Percentiles rank a stretch among this genome's conserved stretches.
Conservation (phyloP, 108 stramenopile genomes). For the Conticribra guillardii region DNA sequence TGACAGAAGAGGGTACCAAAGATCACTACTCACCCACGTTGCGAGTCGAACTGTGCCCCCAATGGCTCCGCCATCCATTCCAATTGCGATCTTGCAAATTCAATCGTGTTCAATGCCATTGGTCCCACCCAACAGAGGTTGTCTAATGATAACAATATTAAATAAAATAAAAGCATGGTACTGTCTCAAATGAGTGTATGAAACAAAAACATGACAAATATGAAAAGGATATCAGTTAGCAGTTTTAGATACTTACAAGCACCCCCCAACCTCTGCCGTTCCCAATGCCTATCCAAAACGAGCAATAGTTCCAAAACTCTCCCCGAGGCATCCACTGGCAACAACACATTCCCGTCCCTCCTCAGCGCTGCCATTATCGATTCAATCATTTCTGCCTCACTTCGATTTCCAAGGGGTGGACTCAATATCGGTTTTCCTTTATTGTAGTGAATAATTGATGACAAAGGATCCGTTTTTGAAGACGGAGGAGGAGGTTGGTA, state of each 20-base stretch:
- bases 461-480: not conserved
- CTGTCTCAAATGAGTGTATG: no score
- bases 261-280: conserved; percentile 63
- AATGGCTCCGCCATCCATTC: conserved; percentile 85
- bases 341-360: conserved; percentile 91
- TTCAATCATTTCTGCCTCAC: conserved; percentile 67
- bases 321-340: conserved; percentile 90
- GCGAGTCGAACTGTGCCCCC: conserved; percentile 64
- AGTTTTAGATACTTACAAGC: conserved; percentile 35
- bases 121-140: conserved; percentile 90
- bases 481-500: conserved; percentile 48
- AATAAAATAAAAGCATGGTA: not conserved
- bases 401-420: conserved; percentile 51
- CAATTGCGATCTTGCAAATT: conserved; percentile 87
- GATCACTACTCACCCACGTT: conserved; percentile 3
- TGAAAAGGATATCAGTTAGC: not conserved
- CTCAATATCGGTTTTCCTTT: conserved; percentile 44
- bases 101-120: conserved; percentile 87
- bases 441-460: conserved; percentile 30
- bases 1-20: no score
- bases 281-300: conserved; percentile 86
- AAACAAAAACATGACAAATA: no score
- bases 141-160: conserved; percentile 10
- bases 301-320: conserved; percentile 89
- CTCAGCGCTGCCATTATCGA: conserved; percentile 77